Percentiles rank a stretch among this genome's conserved stretches.
Conservation (phyloP, 176 grass and related monocot genomes). For the Saccharum officinarum region DNA sequence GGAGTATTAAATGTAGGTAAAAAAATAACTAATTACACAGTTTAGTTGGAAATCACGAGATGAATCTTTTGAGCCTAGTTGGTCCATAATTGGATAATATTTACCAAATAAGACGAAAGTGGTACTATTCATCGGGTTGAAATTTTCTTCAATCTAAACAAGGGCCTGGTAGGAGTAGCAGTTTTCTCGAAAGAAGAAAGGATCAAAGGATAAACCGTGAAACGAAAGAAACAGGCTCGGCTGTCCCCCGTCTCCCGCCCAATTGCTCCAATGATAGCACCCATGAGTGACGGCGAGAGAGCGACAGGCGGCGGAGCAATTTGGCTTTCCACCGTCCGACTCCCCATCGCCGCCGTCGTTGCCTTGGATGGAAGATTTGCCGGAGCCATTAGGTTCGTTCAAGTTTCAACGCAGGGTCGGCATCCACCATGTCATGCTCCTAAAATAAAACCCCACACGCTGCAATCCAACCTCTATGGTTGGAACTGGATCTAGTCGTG, state of each 20-base stretch:
- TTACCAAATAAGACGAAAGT: too few species aligned
- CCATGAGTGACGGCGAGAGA: not conserved
- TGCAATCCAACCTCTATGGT: not conserved
- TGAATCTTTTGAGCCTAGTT: too few species aligned
- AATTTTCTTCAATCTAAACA: too few species aligned
- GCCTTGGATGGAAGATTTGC: slow-evolving; percentile 14
- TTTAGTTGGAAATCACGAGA: too few species aligned
- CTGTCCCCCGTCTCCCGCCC: not conserved
- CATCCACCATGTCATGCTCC: not conserved
- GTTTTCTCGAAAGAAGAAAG: not conserved
- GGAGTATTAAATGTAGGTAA: too few species aligned
- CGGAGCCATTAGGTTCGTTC: not conserved
- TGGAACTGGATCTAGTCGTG: not conserved
- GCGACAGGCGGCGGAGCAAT: not conserved
- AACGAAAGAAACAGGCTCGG: not conserved
- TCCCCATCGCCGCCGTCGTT: not conserved
- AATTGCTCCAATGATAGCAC: not conserved
- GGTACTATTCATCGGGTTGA: too few species aligned
- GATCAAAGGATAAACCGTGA: not conserved
- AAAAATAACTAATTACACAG: too few species aligned
- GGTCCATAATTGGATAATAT: too few species aligned
- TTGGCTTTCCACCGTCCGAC: not conserved
- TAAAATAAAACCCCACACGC: not conserved
- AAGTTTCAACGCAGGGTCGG: not conserved
- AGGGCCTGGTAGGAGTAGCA: not conserved